Base-by-base conservation (phyloP, 371 early-diverging fungal species). In the Blakeslea trispora region DNA sequence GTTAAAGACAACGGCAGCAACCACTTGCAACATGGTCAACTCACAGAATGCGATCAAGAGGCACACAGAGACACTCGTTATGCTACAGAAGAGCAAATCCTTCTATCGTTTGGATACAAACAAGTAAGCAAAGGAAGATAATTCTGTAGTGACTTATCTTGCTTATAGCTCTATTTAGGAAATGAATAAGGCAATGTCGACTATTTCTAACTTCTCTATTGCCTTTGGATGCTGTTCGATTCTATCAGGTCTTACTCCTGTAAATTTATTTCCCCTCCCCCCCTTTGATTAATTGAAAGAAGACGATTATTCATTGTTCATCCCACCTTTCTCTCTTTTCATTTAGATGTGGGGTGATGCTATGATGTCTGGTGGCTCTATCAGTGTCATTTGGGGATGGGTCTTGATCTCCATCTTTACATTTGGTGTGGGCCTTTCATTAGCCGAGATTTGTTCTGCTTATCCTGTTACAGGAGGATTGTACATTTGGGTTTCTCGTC, bases 361-460 rank as follows among this genome's bases (percentile, higher is more conserved):
- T 22, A 73, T 89, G 74, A 71, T 74, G 59, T 74, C 81, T 15
- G 90, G 87, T 50, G 90, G 90, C 9, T 85, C 88, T 5, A 78
- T 84, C 51, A 81, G 82, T 10, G 75, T 87, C 42, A 75, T 85
- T 34, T 88, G 87, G 87, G 87, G 88, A 34, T 90, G 87, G 85
- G 45, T 87, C 23, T 50, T 85, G 17, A 85, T 85, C 9, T 78
- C 82, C 11, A 43, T 80, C 55, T 84, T 86, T 52, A 84, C 86
- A 1, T 72, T 87, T 68, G 69, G 75, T 56, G 78, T 88, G 14
- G 90, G 82, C 15, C 63, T 88, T 19, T 82, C 86, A 9, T 62
- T 90, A 59, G 90, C 90, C 19, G 90, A 90, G 65, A 90, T 90
- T 49, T 87, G 88, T 53, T 84, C 84, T 2, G 82, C 90, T 2